Conservation (phyloP, 768 basidiomycete species). For the Kwoniella dendrophila region DNA sequence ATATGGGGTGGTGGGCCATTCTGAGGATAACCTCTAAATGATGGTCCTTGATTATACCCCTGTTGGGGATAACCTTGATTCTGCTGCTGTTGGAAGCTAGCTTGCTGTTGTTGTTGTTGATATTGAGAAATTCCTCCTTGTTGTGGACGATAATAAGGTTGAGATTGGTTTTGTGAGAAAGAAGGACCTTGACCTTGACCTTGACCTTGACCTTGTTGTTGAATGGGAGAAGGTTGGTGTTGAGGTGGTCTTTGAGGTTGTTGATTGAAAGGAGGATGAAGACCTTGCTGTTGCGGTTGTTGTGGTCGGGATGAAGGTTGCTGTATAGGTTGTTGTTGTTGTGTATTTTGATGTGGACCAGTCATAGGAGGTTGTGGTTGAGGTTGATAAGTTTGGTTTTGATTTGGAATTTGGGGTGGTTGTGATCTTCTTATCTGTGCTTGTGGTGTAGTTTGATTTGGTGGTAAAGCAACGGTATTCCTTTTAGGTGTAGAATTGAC, state of each 20-base stretch:
- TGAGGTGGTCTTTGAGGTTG: not conserved
- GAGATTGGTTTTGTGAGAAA: not conserved
- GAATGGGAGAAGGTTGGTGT: no score
- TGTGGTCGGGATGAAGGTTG: not conserved
- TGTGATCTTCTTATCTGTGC: constrained; percentile 9
- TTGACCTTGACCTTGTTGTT: no score
- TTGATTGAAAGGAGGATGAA: constrained; percentile 4
- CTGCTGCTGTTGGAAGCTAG: not conserved
- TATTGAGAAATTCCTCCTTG: not conserved
- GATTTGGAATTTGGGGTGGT: not conserved
- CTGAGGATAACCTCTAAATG: constrained; percentile 1
- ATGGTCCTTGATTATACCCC: not conserved
- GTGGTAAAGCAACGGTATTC: not conserved
- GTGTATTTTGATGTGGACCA: not conserved
- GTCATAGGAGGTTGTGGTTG: constrained; percentile 7
- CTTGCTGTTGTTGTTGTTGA: not conserved
- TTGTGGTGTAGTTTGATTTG: not conserved
- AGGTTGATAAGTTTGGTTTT: no score
- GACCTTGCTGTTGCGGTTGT: not conserved
- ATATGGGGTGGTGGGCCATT: not conserved
- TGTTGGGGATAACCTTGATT: constrained; percentile 2
- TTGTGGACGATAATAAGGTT: not conserved
- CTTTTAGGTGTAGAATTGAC: constrained; percentile 10
- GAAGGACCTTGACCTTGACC: no score
- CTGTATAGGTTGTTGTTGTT: not conserved